Conservation (phyloP, 73 alveolate genomes). For the Symbiodinium natans region DNA sequence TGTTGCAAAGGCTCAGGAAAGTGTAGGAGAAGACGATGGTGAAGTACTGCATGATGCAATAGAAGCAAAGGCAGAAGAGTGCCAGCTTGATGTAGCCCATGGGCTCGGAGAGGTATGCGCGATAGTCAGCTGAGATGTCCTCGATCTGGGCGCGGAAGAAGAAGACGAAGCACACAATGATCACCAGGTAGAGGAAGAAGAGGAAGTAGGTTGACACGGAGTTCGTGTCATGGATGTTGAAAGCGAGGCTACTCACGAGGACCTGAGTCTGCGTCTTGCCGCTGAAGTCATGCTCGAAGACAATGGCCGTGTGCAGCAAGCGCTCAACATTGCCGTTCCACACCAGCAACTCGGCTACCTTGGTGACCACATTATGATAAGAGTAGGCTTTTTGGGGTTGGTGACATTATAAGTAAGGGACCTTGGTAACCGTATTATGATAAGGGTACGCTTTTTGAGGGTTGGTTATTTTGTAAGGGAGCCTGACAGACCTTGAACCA, state of each 20-base stretch:
- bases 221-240: conserved; percentile 66
- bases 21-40: conserved; percentile 62
- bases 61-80: conserved; percentile 40
- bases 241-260: conserved; percentile 14
- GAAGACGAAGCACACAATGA: conserved; percentile 69
- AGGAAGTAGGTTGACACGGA: conserved; percentile 33
- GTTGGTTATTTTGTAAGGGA: no score
- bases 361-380: not conserved
- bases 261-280: conserved; percentile 47
- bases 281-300: conserved; percentile 56
- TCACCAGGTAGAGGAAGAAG: conserved; percentile 27
- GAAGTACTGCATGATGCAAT: conserved; percentile 31
- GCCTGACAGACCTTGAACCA: no score
- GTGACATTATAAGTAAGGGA: not conserved
- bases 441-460: not conserved
- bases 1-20: not conserved
- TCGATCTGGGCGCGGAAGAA: conserved; percentile 64
- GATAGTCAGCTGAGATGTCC: conserved; percentile 53
- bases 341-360: conserved; percentile 45
- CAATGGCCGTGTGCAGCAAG: conserved; percentile 23
- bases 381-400: not conserved
- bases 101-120: conserved; percentile 44
- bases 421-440: not conserved
- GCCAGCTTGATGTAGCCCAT: conserved; percentile 75
- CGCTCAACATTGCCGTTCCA: conserved; percentile 91